Percentiles rank a stretch among this genome's conserved stretches.
Evolutionary conservation across 352 stramenopile species (phyloP).

Genomic region (Discostella stelligera): DNA sequence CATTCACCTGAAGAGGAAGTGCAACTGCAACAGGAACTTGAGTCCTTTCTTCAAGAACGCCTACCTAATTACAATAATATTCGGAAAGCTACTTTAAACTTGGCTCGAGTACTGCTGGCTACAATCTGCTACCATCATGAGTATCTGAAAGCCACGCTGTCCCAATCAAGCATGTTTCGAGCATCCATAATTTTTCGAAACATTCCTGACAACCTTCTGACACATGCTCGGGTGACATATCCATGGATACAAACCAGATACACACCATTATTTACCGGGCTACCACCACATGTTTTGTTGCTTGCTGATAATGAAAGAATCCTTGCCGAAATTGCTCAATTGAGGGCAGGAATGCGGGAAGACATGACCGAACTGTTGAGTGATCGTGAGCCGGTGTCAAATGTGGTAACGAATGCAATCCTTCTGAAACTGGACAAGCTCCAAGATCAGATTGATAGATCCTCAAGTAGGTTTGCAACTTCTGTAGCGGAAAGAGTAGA

Average conservation of each 20-base stretch:
- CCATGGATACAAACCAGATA: constrained; percentile 27
- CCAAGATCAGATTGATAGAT: not conserved
- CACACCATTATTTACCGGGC: constrained; percentile 21
- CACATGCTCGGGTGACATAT: constrained; percentile 14
- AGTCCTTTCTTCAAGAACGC: too few relatives aligned
- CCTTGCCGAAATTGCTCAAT: constrained; percentile 5
- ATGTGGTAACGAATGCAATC: not conserved
- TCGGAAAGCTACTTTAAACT: not conserved
- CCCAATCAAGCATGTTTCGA: constrained; percentile 8
- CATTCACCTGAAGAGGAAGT: too few relatives aligned
- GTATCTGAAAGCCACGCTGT: not conserved
- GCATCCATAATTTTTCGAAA: constrained; percentile 5
- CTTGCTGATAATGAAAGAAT: constrained; percentile 28
- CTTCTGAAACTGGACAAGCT: not conserved
- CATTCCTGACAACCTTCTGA: not conserved
- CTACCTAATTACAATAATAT: too few relatives aligned
- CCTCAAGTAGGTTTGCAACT: not conserved
- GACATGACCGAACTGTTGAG: not conserved
- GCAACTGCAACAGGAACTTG: too few relatives aligned
- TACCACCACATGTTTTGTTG: constrained; percentile 36
- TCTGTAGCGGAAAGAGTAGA: not conserved
- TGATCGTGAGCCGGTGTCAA: constrained; percentile 6
- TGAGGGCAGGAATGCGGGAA: not conserved
- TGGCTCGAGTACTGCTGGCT: constrained; percentile 19
- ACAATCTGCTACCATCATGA: constrained; percentile 3